Percentiles rank a stretch among this genome's conserved stretches.
These are phyloP conservation scores for Arthrobotrys sphaeroides DNA, from an alignment of 2,329 filamentous ascomycete species.

Conservation along the genomic window DNA sequence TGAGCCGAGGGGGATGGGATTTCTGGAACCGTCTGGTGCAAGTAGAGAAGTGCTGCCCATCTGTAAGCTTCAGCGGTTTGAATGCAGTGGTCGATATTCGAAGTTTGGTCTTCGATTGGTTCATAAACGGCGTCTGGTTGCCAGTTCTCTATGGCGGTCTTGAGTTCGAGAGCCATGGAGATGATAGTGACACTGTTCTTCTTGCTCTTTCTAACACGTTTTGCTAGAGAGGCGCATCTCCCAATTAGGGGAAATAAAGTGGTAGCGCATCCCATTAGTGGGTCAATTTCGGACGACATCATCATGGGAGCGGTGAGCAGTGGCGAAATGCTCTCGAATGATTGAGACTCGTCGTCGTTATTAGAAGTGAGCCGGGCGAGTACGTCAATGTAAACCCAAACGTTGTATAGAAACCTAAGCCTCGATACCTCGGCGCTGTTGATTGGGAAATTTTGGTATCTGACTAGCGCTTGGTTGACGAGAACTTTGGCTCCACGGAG, in stretches of 20 bases:
- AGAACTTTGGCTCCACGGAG: conserved; percentile 73
- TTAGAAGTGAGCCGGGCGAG: conserved; percentile 74
- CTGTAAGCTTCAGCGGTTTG: conserved; percentile 74
- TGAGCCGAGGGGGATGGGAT: conserved; percentile 70
- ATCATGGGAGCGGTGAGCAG: conserved; percentile 57
- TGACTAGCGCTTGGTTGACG: conserved; percentile 69
- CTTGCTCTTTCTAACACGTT: conserved; percentile 67
- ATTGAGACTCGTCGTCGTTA: conserved; percentile 65
- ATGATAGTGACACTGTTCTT: conserved; percentile 69
- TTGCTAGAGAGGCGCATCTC: conserved; percentile 72
- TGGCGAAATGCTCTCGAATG: conserved; percentile 57
- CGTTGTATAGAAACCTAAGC: conserved; percentile 74
- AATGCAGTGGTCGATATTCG: conserved; percentile 69
- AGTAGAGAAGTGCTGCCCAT: conserved; percentile 72
- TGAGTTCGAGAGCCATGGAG: conserved; percentile 70
- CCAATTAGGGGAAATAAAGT: conserved; percentile 76
- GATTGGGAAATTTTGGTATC: conserved; percentile 63
- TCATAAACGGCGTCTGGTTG: conserved; percentile 69
- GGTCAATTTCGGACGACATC: conserved; percentile 70
- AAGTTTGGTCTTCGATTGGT: conserved; percentile 70
- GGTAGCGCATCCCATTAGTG: conserved; percentile 74
- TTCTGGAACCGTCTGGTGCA: conserved; percentile 74
- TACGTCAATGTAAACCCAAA: conserved; percentile 79
- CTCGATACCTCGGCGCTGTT: conserved; percentile 66
- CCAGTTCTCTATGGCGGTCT: conserved; percentile 71